A percentile compares a stretch with the other conserved stretches of the same genome.
phyloP scores from a whole-genome alignment of 1,139 yeast genomes.

The Pichia cactophila region DNA sequence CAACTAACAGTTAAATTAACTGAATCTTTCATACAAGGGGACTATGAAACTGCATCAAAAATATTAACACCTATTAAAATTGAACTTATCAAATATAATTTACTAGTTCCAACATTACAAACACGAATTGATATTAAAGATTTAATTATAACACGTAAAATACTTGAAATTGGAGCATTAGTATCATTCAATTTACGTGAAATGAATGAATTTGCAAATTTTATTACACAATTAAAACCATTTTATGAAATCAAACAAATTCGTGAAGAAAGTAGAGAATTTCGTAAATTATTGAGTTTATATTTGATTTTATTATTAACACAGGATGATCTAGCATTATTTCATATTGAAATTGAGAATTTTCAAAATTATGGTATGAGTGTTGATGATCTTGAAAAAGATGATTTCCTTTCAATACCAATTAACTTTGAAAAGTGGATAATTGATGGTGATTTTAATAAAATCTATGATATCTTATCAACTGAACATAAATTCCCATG shows the following conservation, averaged over 20 bases:
- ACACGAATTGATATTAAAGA: constrained; percentile 46
- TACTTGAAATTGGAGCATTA: constrained; percentile 82
- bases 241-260: constrained; percentile 44
- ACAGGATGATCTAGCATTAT: constrained; percentile 76
- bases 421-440: constrained; percentile 85
- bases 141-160: constrained; percentile 68
- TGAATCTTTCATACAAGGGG: constrained; percentile 49
- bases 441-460: constrained; percentile 94
- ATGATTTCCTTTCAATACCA: constrained; percentile 66
- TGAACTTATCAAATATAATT: constrained; percentile 67
- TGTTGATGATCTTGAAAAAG: constrained; percentile 51
- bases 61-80: constrained; percentile 67
- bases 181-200: constrained; percentile 59
- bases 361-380: constrained; percentile 46
- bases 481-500: constrained; percentile 38
- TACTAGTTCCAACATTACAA: constrained; percentile 59
- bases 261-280: constrained; percentile 53
- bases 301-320: constrained; percentile 70
- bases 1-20: constrained; percentile 63
- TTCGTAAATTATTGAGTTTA: constrained; percentile 71
- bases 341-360: constrained; percentile 82
- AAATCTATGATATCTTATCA: constrained; percentile 73
- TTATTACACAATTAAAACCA: constrained; percentile 67
- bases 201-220: constrained; percentile 61
- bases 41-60: constrained; percentile 53